Evolutionary conservation across 768 basidiomycete genomes (phyloP), one percentile per base, ranked within the genome.

Genomic region (Clathrus columnatus): DNA sequence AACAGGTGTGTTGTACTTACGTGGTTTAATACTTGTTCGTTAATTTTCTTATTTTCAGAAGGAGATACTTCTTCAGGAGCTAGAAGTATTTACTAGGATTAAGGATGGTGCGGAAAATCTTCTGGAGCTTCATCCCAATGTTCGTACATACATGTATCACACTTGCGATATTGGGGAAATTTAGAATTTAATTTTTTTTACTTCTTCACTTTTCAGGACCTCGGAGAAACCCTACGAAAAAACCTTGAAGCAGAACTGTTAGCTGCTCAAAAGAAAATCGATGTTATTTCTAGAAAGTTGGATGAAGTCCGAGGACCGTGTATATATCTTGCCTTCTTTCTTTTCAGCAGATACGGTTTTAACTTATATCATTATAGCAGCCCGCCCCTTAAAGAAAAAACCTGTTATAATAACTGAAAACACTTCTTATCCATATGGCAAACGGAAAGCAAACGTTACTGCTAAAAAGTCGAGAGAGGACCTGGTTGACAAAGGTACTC

Each of bases 31-130:
- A 10, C 7, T 20, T 27, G 7, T 61, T 56, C n/a, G n/a, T n/a
- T n/a, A n/a, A n/a, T n/a, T n/a, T n/a, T 27, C 48, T 14, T 30
- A 44, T 10, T 18, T 18, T 60, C 57, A 91, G 91, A 69, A 92
- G 48, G 83, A 84, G 45, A 69, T 74, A 5, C 73, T 96, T 18
- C 79, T 80, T 49, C 77, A 75, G 52, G 81, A 83, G 63, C 73
- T 94, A 18, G 79, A 81, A 51, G 76, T 87, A 58, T 85, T 93
- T 70, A 82, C 81, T 59, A 77, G 86, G 53, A 91, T 96, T 59
- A 91, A 83, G 66, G 91, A 92, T 68, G 93, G 93, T 10, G 93
- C 93, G 0, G 91, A 94, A 73, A 92, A 87, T 61, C 76, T 97
- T 58, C 73, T 96, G 14, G 82, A 82, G 61, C 84, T 88, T 70